Base-by-base conservation (phyloP, 1,284 basidiomycete genomes). In the Marasmius sp. region DNA sequence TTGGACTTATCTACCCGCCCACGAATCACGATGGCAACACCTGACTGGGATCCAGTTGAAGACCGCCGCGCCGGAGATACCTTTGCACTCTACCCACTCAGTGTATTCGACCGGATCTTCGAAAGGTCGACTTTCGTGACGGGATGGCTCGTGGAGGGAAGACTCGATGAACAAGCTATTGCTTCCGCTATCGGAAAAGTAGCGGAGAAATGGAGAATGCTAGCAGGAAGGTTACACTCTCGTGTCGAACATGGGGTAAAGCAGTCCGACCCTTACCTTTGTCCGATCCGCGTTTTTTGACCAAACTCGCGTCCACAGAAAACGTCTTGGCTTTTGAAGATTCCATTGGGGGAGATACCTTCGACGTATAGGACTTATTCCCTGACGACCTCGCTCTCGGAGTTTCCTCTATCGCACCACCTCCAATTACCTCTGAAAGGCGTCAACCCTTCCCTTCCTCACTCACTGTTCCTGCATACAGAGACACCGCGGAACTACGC, bases 91-190 rank as follows among this genome's bases (percentile, higher is more conserved):
- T 64, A 63, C 47, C 71, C 71, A 10, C 62, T 72, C 10, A 70
- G 70, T 0, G 62, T 64, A 8, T 71, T 72, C 60, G 71, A 72
- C 54, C 52, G 64, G 38, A 55, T 69, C 9, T 68, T 69, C 41
- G 67, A 69, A 43, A 61, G 67, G 57, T 71, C 70, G 5, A 68
- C 67, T 16, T 69, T 73, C 47, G 54, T 73, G 18, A 72, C 72
- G 11, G 78, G 77, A 34, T 80, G 78, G 78, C 70, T 80, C 12
- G 72, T 80, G 1, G 72, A 77, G 64, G 78, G 78, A 7, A 68
- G 62, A 14, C 67, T 80, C 34, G 74, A 80, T 65, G 63, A 66
- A 14, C 60, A 70, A 38, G 70, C 69, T 27, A 63, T 80, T 16
- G 65, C 63, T 10, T 50, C 52, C 37, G 77, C 77, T 5, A 66